A percentile compares a stretch with the other conserved stretches of the same genome.
Conservation (phyloP, 139 green algal species). For the Micromonas pusilla region DNA sequence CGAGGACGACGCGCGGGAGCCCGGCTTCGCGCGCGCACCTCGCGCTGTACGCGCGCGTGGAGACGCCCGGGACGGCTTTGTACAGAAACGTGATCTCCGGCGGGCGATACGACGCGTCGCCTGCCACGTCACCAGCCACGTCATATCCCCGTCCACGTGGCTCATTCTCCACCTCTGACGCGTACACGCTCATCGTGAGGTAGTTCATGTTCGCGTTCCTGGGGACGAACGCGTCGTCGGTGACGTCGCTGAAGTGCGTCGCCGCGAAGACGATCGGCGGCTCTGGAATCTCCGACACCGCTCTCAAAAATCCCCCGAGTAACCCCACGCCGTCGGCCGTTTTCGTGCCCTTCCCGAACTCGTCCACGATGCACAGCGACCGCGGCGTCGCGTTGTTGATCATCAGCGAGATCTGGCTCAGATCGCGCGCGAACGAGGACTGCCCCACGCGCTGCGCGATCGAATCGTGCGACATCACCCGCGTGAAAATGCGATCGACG, state of each 20-base stretch:
- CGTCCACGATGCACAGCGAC: slow-evolving; percentile 83
- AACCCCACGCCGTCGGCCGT: slow-evolving; percentile 70
- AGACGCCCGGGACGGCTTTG: neutral
- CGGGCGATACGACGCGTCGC: too few relatives aligned
- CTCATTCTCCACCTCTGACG: too few relatives aligned
- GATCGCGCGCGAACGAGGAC: slow-evolving; percentile 67
- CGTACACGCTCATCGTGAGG: neutral
- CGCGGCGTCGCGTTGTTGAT: slow-evolving; percentile 53
- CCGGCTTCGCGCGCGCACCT: neutral
- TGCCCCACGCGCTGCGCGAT: too few relatives aligned
- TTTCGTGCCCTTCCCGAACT: slow-evolving; percentile 93
- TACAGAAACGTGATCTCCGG: neutral
- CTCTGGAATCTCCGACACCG: neutral
- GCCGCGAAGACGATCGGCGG: neutral
- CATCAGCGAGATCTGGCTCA: slow-evolving; percentile 70
- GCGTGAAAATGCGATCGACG: slow-evolving; percentile 58
- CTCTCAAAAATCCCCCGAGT: slow-evolving; percentile 48
- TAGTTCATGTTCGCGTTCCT: neutral
- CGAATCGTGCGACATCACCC: too few relatives aligned
- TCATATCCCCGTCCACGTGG: too few relatives aligned
- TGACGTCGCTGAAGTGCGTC: slow-evolving; percentile 10
- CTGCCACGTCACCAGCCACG: too few relatives aligned
- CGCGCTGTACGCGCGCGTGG: neutral
- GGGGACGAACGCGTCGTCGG: neutral
- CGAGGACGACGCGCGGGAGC: neutral